These are phyloP conservation scores for Myxozyma lipomycoides DNA, from an alignment of 805 yeast species.

Conservation along the genomic window DNA sequence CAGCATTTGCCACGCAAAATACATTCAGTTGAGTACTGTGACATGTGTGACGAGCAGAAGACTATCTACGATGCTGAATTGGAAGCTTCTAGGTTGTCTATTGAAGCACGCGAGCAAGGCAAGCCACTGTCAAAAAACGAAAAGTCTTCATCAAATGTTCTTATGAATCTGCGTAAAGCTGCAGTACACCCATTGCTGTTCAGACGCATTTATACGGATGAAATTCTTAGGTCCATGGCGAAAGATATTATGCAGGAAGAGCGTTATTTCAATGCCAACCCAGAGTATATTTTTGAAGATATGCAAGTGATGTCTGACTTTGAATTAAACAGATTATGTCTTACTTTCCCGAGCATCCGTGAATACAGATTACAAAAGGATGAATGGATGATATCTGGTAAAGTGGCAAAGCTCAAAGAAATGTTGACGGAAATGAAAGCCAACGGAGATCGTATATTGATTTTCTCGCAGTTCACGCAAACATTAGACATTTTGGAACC, in stretches of 20 bases:
- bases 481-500: slow-evolving; percentile 81
- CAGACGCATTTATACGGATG: slow-evolving; percentile 59
- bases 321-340: slow-evolving; percentile 74
- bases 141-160: slow-evolving; percentile 57
- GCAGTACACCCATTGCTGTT: slow-evolving; percentile 88
- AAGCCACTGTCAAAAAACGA: slow-evolving; percentile 35
- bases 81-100: slow-evolving; percentile 36
- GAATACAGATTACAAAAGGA: slow-evolving; percentile 51
- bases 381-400: slow-evolving; percentile 61
- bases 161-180: slow-evolving; percentile 89
- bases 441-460: slow-evolving; percentile 61
- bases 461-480: slow-evolving; percentile 91
- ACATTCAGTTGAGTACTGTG: slow-evolving; percentile 62
- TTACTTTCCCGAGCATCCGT: slow-evolving; percentile 64
- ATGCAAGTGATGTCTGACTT: slow-evolving; percentile 93
- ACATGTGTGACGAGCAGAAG: slow-evolving; percentile 51
- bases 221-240: slow-evolving; percentile 61
- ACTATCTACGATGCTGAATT: slow-evolving; percentile 61
- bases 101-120: slow-evolving; percentile 35
- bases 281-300: slow-evolving; percentile 77
- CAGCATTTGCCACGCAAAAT: slow-evolving; percentile 79
- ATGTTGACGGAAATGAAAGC: slow-evolving; percentile 55
- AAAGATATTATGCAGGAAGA: slow-evolving; percentile 75
- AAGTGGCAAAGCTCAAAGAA: slow-evolving; percentile 54
- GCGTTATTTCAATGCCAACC: slow-evolving; percentile 70